phyloP scores from a whole-genome alignment of 306 rosid genomes.

The Citrullus amarus region DNA sequence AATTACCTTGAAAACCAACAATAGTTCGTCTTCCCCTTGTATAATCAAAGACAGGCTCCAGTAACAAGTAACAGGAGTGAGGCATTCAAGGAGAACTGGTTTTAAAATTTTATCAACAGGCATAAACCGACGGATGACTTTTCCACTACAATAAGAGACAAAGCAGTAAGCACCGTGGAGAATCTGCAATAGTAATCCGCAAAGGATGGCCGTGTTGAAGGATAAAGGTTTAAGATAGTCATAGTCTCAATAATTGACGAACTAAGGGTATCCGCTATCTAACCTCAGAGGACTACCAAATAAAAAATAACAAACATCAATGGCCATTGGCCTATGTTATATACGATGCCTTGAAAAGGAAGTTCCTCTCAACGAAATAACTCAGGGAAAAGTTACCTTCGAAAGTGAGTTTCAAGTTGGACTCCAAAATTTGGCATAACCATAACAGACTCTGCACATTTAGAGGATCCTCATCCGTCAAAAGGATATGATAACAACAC shows the following conservation, averaged over 20 bases:
- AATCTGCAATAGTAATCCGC: neutral
- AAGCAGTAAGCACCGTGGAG: neutral
- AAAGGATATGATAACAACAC: neutral
- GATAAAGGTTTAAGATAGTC: neutral
- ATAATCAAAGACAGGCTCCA: constrained; percentile 70
- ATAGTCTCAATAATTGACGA: neutral
- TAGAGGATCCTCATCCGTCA: neutral
- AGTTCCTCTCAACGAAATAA: neutral
- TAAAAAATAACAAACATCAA: neutral
- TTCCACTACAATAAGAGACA: constrained; percentile 38
- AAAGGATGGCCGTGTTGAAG: neutral
- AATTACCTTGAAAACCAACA: constrained; percentile 62
- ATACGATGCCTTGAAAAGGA: neutral
- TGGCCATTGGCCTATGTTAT: neutral
- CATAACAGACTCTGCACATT: constrained; percentile 57
- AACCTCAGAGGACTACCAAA: neutral
- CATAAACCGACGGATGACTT: constrained; percentile 47
- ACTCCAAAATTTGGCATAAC: constrained; percentile 91
- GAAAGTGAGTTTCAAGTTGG: constrained; percentile 73
- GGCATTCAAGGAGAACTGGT: constrained; percentile 66
- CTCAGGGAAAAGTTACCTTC: constrained; percentile 32
- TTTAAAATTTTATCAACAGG: constrained; percentile 70
- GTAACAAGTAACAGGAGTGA: constrained; percentile 85
- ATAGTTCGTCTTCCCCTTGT: constrained; percentile 46
- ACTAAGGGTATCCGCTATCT: neutral